Evolutionary conservation across 2,329 filamentous ascomycete genomes (phyloP), one percentile per base, ranked within the genome.

Genomic region (Aureobasidium uvarum): DNA sequence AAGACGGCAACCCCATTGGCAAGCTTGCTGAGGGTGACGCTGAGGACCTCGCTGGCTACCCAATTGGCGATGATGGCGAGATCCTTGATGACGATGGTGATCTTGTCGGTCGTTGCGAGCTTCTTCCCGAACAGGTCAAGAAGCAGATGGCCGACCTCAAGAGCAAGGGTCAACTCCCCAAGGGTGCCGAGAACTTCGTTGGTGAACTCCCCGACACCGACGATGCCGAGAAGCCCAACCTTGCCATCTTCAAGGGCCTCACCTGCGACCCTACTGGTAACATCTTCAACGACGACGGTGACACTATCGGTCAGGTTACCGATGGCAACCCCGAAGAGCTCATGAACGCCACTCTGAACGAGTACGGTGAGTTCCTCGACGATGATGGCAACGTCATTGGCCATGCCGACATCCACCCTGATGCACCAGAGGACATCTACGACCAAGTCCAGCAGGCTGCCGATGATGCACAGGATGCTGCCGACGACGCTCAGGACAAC

Each of bases 31-130:
- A 84, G 70, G 81, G 81, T 66, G 81, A 83, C 65, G 81, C 81
- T 25, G 81, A 83, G 71, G 81, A 83, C 67, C 80, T 83, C 52
- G 78, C 75, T 58, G 81, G 81, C 41, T 83, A 83, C 71, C 76
- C 75, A 18, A 82, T 83, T 66, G 81, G 82, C 65, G 79, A 83
- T 43, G 77, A 84, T 16, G 83, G 83, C 66, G 81, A 84, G 70
- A 84, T 85, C 36, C 78, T 85, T 28, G 81, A 84, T 66, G 81
- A 84, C 48, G 80, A 83, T 67, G 83, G 83, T 28, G 80, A 83
- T 68, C 79, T 84, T 28, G 81, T 85, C 55, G 83, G 83, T 59
- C 81, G 81, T 65, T 79, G 81, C 62, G 81, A 84, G 68, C 75
- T 82, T 39, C 75, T 80, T 20, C 80, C 81, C 16, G 80, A 82